These are phyloP conservation scores for Rhamnella rubrinervis DNA, from an alignment of 331 rosid species.

Conservation along the genomic window DNA sequence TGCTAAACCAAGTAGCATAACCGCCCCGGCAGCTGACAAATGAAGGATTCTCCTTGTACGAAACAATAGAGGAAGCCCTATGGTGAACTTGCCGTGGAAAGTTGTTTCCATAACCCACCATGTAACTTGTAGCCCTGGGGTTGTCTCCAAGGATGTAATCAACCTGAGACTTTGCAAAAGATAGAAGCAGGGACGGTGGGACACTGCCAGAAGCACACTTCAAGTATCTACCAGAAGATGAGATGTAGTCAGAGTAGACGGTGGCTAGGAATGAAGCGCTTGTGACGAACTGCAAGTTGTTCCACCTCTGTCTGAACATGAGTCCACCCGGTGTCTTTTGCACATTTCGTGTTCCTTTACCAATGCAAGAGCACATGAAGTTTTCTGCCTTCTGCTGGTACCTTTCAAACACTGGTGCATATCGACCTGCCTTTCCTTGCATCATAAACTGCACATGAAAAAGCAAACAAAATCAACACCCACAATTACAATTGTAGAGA, in stretches of 20 bases:
- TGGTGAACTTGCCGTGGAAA: constrained; percentile 90
- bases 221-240: constrained; percentile 53
- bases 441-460: constrained; percentile 55
- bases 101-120: constrained; percentile 96
- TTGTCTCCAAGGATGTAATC: constrained; percentile 96
- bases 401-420: constrained; percentile 64
- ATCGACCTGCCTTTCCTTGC: constrained; percentile 79
- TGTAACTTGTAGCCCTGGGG: constrained; percentile 94
- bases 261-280: constrained; percentile 84
- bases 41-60: constrained; percentile 64
- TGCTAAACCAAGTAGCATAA: constrained; percentile 83
- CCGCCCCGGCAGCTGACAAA: constrained; percentile 92
- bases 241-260: constrained; percentile 89
- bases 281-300: constrained; percentile 96
- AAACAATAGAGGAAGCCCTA: constrained; percentile 92
- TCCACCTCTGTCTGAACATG: constrained; percentile 90
- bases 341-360: constrained; percentile 63
- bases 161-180: constrained; percentile 84
- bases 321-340: constrained; percentile 98
- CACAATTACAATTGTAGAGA: too few species aligned
- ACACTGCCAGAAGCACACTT: constrained; percentile 68
- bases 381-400: constrained; percentile 71
- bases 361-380: constrained; percentile 84
- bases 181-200: constrained; percentile 66
- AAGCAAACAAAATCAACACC: constrained; percentile 2